Evolutionary conservation across 768 basidiomycete species (phyloP).

Genomic region (Rhizopogon sp.): DNA sequence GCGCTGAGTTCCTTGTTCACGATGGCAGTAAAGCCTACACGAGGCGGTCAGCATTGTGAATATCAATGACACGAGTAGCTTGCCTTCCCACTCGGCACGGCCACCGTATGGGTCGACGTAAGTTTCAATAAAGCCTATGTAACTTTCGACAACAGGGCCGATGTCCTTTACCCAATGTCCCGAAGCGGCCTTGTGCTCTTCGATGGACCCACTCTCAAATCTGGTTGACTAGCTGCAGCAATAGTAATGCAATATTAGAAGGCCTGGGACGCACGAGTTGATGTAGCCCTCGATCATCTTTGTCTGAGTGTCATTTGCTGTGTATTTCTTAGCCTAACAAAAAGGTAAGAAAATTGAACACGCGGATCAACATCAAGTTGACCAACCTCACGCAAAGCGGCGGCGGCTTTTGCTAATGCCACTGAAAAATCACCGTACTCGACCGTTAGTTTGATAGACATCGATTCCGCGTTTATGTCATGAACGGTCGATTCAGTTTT

Average conservation of each 20-base stretch:
- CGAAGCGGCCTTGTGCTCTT: constrained; percentile 75
- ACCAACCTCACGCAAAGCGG: constrained; percentile 55
- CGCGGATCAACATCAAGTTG: background rate
- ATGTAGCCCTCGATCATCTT: constrained; percentile 77
- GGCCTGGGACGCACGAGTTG: constrained; percentile 49
- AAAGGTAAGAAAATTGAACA: background rate
- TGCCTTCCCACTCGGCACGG: constrained; percentile 93
- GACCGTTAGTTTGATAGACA: constrained; percentile 50
- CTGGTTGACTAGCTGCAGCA: constrained; percentile 17
- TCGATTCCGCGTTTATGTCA: constrained; percentile 38
- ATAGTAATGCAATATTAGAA: background rate
- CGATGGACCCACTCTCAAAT: constrained; percentile 74
- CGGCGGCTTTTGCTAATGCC: constrained; percentile 47
- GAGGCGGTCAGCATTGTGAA: background rate
- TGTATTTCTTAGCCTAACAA: constrained; percentile 63
- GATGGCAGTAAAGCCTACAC: constrained; percentile 79
- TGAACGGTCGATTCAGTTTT: constrained; percentile 35
- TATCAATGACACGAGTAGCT: constrained; percentile 1
- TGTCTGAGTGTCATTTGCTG: constrained; percentile 66
- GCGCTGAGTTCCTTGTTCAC: constrained; percentile 81
- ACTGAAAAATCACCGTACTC: constrained; percentile 74
- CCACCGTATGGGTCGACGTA: constrained; percentile 88
- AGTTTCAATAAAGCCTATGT: constrained; percentile 84
- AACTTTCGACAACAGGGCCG: constrained; percentile 83
- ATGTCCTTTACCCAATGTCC: constrained; percentile 82